These are phyloP conservation scores for Coemansia sp. DNA, from an alignment of 192 early-diverging fungal species.

Conservation along the genomic window DNA sequence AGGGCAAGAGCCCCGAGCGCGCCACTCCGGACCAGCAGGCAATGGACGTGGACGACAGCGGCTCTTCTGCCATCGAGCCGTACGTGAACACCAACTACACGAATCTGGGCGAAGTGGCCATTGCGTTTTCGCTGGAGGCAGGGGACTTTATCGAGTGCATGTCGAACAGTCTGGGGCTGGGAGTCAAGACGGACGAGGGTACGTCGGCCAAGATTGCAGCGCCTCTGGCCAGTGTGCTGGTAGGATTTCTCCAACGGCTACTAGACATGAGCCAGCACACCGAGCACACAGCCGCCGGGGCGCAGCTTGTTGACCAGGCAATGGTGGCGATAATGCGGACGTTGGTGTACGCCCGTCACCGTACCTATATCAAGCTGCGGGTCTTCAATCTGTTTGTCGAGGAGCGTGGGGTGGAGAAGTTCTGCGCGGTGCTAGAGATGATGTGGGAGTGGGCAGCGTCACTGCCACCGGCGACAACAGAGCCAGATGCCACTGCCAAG, in stretches of 20 bases:
- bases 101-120: conserved; percentile 30
- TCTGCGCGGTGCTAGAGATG: conserved; percentile 30
- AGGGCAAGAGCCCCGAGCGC: conserved; percentile 20
- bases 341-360: conserved; percentile 38
- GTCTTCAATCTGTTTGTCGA: conserved; percentile 35
- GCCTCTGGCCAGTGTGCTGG: conserved; percentile 11
- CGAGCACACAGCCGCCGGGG: conserved; percentile 16
- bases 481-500: not conserved
- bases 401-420: conserved; percentile 14
- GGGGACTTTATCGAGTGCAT: conserved; percentile 46
- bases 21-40: not conserved
- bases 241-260: conserved; percentile 18
- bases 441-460: conserved; percentile 43
- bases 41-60: conserved; percentile 37
- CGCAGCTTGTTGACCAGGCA: conserved; percentile 36
- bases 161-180: conserved; percentile 40
- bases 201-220: conserved; percentile 6
- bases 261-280: conserved; percentile 10
- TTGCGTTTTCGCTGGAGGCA: conserved; percentile 28
- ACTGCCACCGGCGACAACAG: conserved; percentile 9
- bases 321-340: conserved; percentile 43
- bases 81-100: conserved; percentile 25
- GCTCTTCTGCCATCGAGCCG: conserved; percentile 2
- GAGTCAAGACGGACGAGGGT: not conserved
- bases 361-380: conserved; percentile 44